phyloP scores from a whole-genome alignment of 805 yeast species.

The Starmerella asiatica region DNA sequence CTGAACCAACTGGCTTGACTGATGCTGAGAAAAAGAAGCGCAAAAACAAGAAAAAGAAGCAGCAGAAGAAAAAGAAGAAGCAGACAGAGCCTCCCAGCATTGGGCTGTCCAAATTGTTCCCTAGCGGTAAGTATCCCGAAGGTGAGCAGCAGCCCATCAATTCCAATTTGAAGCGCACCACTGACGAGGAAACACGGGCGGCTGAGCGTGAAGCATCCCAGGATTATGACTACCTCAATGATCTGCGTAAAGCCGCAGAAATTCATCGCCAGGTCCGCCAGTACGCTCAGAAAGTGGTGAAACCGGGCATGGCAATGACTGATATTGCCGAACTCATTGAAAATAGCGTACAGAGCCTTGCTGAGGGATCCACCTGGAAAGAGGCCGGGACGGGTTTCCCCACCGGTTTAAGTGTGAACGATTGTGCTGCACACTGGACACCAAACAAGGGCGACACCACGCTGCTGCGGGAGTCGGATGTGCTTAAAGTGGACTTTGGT shows the following conservation, averaged over 20 bases:
- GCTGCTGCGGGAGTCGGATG: slow-evolving; percentile 71
- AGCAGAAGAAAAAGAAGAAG: slow-evolving; percentile 41
- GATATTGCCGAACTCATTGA: slow-evolving; percentile 86
- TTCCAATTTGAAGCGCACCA: slow-evolving; percentile 41
- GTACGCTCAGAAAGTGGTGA: slow-evolving; percentile 55
- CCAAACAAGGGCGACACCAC: slow-evolving; percentile 91
- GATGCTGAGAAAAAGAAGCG: slow-evolving; percentile 22
- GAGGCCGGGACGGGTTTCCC: slow-evolving; percentile 93
- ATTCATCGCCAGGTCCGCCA: slow-evolving; percentile 84
- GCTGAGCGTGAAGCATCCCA: slow-evolving; percentile 45
- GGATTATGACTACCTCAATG: slow-evolving; percentile 44
- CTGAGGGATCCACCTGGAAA: slow-evolving; percentile 44
- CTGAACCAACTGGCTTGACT: slow-evolving; percentile 16
- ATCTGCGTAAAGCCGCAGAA: slow-evolving; percentile 90
- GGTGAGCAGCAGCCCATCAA: slow-evolving; percentile 17
- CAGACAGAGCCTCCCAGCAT: slow-evolving; percentile 39
- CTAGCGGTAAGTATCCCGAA: slow-evolving; percentile 36
- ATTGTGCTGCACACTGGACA: slow-evolving; percentile 95
- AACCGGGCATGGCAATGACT: slow-evolving; percentile 85
- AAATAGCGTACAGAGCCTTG: slow-evolving; percentile 60
- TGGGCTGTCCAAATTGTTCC: slow-evolving; percentile 53
- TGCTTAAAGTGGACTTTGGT: slow-evolving; percentile 92
- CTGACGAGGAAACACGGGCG: slow-evolving; percentile 76
- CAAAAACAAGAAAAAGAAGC: slow-evolving; percentile 45
- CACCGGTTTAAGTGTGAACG: slow-evolving; percentile 87